These are phyloP conservation scores for Ceratocystis cubensis DNA, from an alignment of 2,329 filamentous ascomycete genomes.

Conservation along the genomic window DNA sequence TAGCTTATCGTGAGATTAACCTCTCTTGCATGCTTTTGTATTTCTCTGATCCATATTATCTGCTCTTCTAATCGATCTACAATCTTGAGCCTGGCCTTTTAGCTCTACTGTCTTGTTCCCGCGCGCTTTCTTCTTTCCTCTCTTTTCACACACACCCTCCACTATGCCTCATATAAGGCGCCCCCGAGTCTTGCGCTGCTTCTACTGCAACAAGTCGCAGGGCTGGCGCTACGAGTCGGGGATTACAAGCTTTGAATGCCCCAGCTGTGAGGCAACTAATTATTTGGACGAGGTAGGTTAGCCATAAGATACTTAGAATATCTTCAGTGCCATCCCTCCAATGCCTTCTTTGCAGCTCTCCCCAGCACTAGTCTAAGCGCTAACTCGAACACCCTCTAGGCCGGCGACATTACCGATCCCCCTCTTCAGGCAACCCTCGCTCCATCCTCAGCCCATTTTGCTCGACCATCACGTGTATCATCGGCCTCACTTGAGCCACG, in stretches of 20 bases:
- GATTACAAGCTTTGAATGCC: constrained; percentile 58
- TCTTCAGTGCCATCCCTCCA: background rate
- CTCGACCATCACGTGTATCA: constrained; percentile 23
- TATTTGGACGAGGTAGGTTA: constrained; percentile 66
- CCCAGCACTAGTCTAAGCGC: background rate
- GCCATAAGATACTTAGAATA: background rate
- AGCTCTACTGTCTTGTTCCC: background rate
- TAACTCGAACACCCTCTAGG: constrained; percentile 34
- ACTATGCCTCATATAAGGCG: constrained; percentile 35
- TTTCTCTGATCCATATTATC: background rate
- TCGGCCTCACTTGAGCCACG: constrained; percentile 25
- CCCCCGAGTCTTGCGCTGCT: constrained; percentile 50
- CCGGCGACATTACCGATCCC: constrained; percentile 82
- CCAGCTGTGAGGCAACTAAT: constrained; percentile 73
- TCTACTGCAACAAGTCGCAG: constrained; percentile 68
- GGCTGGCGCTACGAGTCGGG: constrained; percentile 44
- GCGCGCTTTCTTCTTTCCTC: background rate
- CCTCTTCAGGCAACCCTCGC: constrained; percentile 48
- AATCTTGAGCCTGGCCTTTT: background rate
- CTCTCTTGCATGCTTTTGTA: background rate
- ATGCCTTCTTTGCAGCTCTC: background rate
- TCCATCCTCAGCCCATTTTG: constrained; percentile 23
- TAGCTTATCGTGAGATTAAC: background rate
- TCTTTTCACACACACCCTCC: background rate
- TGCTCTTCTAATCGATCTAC: background rate